Conservation (phyloP, 768 basidiomycete species). For the Crucibulum laeve region DNA sequence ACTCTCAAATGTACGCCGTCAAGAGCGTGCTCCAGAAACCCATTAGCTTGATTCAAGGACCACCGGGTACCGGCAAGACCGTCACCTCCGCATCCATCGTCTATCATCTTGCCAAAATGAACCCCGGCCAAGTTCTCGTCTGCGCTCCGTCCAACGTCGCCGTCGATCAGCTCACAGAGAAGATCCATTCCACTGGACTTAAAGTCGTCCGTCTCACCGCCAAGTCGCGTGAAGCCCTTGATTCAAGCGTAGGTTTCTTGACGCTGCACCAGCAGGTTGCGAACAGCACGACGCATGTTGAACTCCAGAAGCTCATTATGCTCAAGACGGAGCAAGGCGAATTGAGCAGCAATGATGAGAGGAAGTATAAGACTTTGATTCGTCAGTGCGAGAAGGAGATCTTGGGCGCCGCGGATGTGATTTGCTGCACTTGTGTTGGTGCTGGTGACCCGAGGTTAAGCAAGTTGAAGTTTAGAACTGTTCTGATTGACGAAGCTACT, state of each 20-base stretch:
- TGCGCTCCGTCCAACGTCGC: constrained; percentile 99
- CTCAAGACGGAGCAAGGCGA: constrained; percentile 98
- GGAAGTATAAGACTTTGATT: constrained; percentile 96
- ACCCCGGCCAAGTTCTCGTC: constrained; percentile 97
- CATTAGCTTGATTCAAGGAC: constrained; percentile 95
- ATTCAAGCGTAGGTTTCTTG: constrained; percentile 91
- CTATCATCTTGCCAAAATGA: constrained; percentile 99
- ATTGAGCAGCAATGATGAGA: constrained; percentile 91
- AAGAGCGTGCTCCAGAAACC: constrained; percentile 99
- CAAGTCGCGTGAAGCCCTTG: constrained; percentile 96
- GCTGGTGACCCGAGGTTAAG: constrained; percentile 93
- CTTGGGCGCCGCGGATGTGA: constrained; percentile 90
- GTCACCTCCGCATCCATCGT: constrained; percentile 99
- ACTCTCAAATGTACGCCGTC: constrained; percentile 99
- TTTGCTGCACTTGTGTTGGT: constrained; percentile 97
- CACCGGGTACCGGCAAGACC: constrained; percentile 98
- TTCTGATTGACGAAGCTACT: constrained; percentile 97
- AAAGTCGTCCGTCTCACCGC: constrained; percentile 98
- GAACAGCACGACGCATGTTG: constrained; percentile 92
- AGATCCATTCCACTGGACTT: constrained; percentile 97
- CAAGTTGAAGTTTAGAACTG: constrained; percentile 98
- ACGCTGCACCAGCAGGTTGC: constrained; percentile 97
- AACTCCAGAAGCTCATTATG: constrained; percentile 97
- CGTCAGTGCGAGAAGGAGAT: constrained; percentile 98
- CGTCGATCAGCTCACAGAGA: constrained; percentile 98